These are phyloP conservation scores for Brettanomyces anomalus DNA, from an alignment of 805 yeast genomes.

Conservation along the genomic window DNA sequence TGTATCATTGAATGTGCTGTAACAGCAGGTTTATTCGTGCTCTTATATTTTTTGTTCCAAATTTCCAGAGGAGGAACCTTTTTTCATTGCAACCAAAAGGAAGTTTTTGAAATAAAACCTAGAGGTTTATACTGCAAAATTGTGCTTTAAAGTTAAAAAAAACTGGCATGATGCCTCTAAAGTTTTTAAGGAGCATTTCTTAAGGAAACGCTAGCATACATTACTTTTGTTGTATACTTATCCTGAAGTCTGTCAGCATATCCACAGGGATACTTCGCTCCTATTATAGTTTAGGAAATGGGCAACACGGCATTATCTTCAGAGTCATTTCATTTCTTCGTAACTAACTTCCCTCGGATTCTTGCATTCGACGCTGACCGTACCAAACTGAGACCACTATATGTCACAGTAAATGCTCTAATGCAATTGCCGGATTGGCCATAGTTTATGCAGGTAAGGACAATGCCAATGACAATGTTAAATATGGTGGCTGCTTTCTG, in stretches of 20 bases:
- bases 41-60: constrained; percentile 44
- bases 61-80: constrained; percentile 63
- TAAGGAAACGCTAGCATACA: constrained; percentile 52
- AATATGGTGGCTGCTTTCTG: constrained; percentile 59
- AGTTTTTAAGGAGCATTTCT: constrained; percentile 53
- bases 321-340: constrained; percentile 78
- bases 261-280: constrained; percentile 68
- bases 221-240: constrained; percentile 56
- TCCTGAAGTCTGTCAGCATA: too few species aligned
- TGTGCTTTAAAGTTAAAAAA: constrained; percentile 41
- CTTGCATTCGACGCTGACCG: constrained; percentile 58
- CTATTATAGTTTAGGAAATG: constrained; percentile 51
- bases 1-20: constrained; percentile 32
- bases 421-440: constrained; percentile 44
- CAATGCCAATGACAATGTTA: constrained; percentile 27
- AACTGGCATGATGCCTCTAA: constrained; percentile 34
- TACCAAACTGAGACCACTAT: constrained; percentile 36
- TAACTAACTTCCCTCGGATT: constrained; percentile 72
- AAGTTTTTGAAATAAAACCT: constrained; percentile 50
- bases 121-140: constrained; percentile 40
- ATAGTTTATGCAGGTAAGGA: constrained; percentile 33
- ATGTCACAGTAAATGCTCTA: constrained; percentile 23
- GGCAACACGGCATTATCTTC: constrained; percentile 66
- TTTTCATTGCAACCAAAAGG: constrained; percentile 43
- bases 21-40: constrained; percentile 25